These are phyloP conservation scores for Cytospora chrysosperma DNA, from an alignment of 2,329 filamentous ascomycete genomes.

Conservation along the genomic window DNA sequence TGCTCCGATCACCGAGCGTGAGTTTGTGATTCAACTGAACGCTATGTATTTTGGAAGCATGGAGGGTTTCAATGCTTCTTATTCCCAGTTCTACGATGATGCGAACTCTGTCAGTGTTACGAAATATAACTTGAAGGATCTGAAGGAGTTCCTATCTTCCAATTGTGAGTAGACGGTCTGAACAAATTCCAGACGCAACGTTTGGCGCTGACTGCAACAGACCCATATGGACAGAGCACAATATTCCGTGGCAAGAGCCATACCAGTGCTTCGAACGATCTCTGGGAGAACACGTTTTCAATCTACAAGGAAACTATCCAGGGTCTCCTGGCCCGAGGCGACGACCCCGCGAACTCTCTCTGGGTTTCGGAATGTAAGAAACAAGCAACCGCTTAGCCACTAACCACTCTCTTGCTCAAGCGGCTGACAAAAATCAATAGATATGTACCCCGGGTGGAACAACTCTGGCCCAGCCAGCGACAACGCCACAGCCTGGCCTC, in stretches of 20 bases:
- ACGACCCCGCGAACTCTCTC: slow-evolving; percentile 16
- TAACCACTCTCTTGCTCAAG: neutral
- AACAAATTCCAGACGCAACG: no score
- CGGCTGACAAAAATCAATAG: neutral
- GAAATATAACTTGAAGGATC: slow-evolving; percentile 6
- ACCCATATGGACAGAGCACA: slow-evolving; percentile 18
- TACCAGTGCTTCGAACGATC: slow-evolving; percentile 4
- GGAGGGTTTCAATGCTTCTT: slow-evolving; percentile 7
- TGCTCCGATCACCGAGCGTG: slow-evolving; percentile 13
- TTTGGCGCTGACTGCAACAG: neutral
- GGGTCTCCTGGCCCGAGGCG: slow-evolving; percentile 15
- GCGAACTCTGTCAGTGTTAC: slow-evolving; percentile 4
- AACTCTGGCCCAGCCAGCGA: slow-evolving; percentile 8
- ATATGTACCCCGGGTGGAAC: slow-evolving; percentile 14
- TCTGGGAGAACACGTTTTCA: slow-evolving; percentile 16
- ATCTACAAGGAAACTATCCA: slow-evolving; percentile 18
- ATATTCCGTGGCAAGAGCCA: slow-evolving; percentile 21
- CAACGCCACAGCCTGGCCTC: slow-evolving; percentile 18
- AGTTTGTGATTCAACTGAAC: slow-evolving; percentile 15
- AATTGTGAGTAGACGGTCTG: neutral
- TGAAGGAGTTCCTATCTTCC: slow-evolving; percentile 19
- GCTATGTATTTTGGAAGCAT: slow-evolving; percentile 20
- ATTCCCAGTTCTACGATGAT: slow-evolving; percentile 9
- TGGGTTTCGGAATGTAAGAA: slow-evolving; percentile 21
- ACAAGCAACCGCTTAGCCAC: neutral